Conservation (phyloP, 2,329 filamentous ascomycete genomes). For the Penicillium sp. region DNA sequence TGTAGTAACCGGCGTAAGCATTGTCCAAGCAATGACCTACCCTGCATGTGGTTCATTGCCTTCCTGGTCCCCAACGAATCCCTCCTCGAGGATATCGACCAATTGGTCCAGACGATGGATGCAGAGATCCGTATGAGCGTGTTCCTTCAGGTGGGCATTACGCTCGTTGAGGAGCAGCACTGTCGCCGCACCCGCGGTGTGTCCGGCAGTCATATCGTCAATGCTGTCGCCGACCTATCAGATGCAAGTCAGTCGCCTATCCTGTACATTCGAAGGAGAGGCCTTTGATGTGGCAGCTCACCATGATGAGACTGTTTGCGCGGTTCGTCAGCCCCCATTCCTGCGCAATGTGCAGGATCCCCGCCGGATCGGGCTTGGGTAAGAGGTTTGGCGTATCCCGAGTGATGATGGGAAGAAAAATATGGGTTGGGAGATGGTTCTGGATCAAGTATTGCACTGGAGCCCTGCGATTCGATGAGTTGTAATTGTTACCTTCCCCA, state of each 20-base stretch:
- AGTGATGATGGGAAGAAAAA: constrained; percentile 78
- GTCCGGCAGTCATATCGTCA: constrained; percentile 89
- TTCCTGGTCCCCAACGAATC: constrained; percentile 58
- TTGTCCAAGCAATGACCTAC: neutral
- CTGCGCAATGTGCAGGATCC: constrained; percentile 79
- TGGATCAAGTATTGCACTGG: constrained; percentile 52
- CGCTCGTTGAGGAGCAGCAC: constrained; percentile 83
- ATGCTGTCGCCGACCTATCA: constrained; percentile 67
- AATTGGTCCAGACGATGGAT: constrained; percentile 72
- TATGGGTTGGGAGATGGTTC: constrained; percentile 67
- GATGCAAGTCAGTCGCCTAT: neutral
- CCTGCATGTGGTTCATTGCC: constrained; percentile 18
- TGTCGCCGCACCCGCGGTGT: constrained; percentile 78
- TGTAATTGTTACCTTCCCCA: neutral
- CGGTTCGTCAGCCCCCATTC: constrained; percentile 64
- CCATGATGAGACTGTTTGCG: constrained; percentile 43
- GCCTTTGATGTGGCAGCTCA: too few species aligned
- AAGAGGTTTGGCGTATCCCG: constrained; percentile 64
- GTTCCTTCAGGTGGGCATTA: constrained; percentile 67
- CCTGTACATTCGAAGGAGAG: neutral
- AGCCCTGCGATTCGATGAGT: constrained; percentile 24
- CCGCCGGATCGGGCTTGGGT: constrained; percentile 84
- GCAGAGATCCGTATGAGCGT: constrained; percentile 73
- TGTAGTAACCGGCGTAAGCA: neutral
- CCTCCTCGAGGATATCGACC: constrained; percentile 68